phyloP scores from a whole-genome alignment of 306 rosid species.

The Clitoria ternatea region DNA sequence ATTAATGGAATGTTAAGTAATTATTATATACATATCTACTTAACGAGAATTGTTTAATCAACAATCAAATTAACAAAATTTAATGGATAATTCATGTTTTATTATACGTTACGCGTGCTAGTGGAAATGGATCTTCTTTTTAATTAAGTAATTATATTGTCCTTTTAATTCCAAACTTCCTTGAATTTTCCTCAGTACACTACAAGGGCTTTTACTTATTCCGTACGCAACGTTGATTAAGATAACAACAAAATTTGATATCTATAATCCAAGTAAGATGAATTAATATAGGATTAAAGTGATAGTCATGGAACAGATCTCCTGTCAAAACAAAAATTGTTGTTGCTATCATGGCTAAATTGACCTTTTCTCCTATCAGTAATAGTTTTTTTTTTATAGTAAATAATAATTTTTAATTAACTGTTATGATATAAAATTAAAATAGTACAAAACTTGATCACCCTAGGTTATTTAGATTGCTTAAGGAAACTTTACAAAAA shows the following conservation, averaged over 20 bases:
- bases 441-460: not conserved
- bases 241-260: not conserved
- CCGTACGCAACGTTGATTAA: not conserved
- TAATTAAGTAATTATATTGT: constrained; percentile 2
- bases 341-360: not conserved
- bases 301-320: not conserved
- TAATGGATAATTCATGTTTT: too few species aligned
- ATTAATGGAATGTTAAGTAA: too few species aligned
- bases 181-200: not conserved
- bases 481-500: not conserved
- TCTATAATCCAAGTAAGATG: not conserved
- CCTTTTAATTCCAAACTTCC: constrained; percentile 15
- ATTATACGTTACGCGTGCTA: too few species aligned
- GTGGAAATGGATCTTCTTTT: too few species aligned
- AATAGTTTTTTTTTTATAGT: not conserved
- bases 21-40: too few species aligned
- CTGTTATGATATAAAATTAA: not conserved
- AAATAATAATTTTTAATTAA: not conserved
- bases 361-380: not conserved
- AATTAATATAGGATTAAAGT: not conserved
- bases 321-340: not conserved
- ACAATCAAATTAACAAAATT: too few species aligned
- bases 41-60: too few species aligned
- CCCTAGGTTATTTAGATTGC: not conserved
- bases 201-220: not conserved